Percentiles rank a stretch among this genome's conserved stretches.
Conservation (phyloP, 225 moss, liverwort and hornwort species). For the Pleurozium schreberi region DNA sequence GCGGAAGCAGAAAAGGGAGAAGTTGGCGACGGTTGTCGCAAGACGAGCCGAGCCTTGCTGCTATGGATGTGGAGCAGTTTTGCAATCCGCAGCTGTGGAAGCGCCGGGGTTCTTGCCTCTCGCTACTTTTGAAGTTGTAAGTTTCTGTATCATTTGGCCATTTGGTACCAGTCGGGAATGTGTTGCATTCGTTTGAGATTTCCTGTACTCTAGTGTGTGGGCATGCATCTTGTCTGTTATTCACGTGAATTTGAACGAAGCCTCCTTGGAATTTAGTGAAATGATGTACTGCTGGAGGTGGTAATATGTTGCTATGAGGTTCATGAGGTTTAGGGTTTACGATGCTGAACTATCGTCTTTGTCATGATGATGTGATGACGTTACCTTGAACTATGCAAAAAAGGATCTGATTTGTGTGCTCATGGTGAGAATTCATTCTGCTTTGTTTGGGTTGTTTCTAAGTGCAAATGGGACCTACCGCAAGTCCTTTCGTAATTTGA, state of each 20-base stretch:
- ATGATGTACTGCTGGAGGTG: neutral
- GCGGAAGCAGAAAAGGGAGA: constrained; percentile 38
- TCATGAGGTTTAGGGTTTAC: neutral
- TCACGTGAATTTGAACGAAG: neutral
- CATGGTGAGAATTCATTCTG: neutral
- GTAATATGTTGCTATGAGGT: neutral
- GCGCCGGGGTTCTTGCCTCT: constrained; percentile 79
- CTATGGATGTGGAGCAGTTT: constrained; percentile 82
- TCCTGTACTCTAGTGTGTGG: neutral
- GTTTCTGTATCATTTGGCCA: neutral
- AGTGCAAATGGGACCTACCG: neutral
- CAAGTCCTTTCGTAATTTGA: neutral
- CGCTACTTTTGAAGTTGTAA: constrained; percentile 73
- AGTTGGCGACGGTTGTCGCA: constrained; percentile 14
- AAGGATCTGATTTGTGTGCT: neutral
- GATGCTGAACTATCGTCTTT: neutral
- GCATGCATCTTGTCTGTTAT: neutral
- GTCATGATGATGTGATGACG: neutral
- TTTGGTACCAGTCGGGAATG: neutral
- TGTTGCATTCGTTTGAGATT: neutral
- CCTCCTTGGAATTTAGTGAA: neutral
- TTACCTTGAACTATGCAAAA: neutral
- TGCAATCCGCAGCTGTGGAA: constrained; percentile 57
- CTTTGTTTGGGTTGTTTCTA: neutral
- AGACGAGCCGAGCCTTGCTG: constrained; percentile 59